A percentile compares a stretch with the other conserved stretches of the same genome.
Conservation (phyloP, 352 stramenopile genomes). For the Phytophthora hibernalis region DNA sequence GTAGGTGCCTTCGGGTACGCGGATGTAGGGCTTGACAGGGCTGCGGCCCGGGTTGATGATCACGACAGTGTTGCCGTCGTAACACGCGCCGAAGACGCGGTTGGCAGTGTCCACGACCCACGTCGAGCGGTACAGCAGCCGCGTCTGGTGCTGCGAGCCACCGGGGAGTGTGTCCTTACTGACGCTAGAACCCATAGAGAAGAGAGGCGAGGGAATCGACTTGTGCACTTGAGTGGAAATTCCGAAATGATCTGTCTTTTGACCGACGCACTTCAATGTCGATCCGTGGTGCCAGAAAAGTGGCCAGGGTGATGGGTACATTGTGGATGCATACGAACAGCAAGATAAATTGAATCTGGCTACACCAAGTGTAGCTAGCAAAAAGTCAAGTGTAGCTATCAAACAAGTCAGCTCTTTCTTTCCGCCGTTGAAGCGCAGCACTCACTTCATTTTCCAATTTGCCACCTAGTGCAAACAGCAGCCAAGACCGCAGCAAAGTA, state of each 20-base stretch:
- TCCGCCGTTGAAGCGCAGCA: constrained; percentile 10
- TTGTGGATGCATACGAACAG: constrained; percentile 15
- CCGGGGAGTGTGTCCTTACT: constrained; percentile 34
- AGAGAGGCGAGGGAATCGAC: neutral
- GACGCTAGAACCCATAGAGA: constrained; percentile 29
- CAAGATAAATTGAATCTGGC: constrained; percentile 27
- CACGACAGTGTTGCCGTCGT: constrained; percentile 83
- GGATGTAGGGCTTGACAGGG: constrained; percentile 81
- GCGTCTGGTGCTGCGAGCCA: constrained; percentile 54
- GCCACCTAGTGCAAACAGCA: neutral
- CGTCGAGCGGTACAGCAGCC: constrained; percentile 69
- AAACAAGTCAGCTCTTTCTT: neutral
- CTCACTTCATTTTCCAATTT: constrained; percentile 22
- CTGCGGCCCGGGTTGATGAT: constrained; percentile 74
- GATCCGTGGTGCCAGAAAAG: constrained; percentile 5
- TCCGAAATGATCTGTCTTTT: constrained; percentile 22
- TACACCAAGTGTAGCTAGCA: too few relatives aligned
- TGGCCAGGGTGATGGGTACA: constrained; percentile 21
- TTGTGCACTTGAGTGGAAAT: constrained; percentile 27
- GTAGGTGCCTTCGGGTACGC: constrained; percentile 89
- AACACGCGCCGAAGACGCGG: constrained; percentile 79
- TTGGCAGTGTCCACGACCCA: constrained; percentile 74
- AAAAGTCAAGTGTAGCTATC: too few relatives aligned
- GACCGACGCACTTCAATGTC: constrained; percentile 24
- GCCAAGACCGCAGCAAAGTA: neutral